A percentile compares a stretch with the other conserved stretches of the same genome.
These are phyloP conservation scores for Phytophthora vignae DNA, from an alignment of 352 stramenopile genomes.

Conservation along the genomic window DNA sequence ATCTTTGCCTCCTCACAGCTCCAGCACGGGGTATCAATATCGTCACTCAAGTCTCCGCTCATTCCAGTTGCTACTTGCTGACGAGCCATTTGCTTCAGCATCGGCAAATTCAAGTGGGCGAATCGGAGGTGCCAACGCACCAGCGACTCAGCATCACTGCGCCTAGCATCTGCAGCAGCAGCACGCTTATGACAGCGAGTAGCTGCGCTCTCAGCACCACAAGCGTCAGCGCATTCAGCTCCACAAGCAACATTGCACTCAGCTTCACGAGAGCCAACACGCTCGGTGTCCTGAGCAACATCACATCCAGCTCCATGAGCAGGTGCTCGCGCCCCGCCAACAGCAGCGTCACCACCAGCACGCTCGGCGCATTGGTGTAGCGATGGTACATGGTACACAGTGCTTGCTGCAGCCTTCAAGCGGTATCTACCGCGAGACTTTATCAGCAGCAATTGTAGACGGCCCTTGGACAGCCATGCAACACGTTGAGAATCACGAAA, in stretches of 20 bases:
- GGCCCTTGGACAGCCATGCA: constrained; percentile 5
- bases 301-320: too few species aligned
- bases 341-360: neutral
- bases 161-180: neutral
- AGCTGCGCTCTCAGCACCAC: neutral
- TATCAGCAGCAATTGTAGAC: neutral
- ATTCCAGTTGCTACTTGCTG: neutral
- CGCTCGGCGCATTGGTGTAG: neutral
- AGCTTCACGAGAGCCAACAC: neutral
- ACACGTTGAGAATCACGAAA: neutral
- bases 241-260: neutral
- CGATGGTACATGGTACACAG: neutral
- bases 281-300: too few species aligned
- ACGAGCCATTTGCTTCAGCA: constrained; percentile 11
- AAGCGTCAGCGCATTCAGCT: neutral
- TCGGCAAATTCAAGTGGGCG: constrained; percentile 3
- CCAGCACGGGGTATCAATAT: constrained; percentile 4
- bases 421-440: constrained; percentile 14
- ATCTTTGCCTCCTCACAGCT: constrained; percentile 15
- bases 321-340: too few species aligned
- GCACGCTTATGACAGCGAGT: neutral
- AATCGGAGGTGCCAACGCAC: constrained; percentile 14
- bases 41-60: neutral
- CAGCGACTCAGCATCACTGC: neutral
- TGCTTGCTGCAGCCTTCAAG: neutral